A percentile compares a stretch with the other conserved stretches of the same genome.
These are phyloP conservation scores for Irineochytrium annulatum DNA, from an alignment of 192 early-diverging fungal genomes.

Conservation along the genomic window DNA sequence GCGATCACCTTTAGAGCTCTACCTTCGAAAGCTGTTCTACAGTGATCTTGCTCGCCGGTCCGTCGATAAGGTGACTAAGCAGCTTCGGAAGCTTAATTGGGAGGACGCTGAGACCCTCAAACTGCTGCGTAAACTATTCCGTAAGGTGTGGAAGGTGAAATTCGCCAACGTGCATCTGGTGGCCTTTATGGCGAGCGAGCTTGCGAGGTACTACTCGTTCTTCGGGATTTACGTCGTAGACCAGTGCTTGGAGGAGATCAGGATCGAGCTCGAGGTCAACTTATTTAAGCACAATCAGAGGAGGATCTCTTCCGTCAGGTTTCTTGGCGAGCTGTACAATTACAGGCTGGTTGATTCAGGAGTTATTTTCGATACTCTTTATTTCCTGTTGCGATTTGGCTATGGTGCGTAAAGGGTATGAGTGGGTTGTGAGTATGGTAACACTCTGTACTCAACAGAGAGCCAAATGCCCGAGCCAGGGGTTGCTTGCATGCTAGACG, in stretches of 20 bases:
- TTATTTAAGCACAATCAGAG: constrained; percentile 91
- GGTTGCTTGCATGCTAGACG: constrained; percentile 64
- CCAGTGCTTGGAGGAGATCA: constrained; percentile 75
- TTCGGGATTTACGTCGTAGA: constrained; percentile 91
- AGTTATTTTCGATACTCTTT: constrained; percentile 80
- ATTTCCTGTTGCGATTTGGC: constrained; percentile 76
- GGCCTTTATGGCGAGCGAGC: constrained; percentile 73
- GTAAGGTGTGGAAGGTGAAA: constrained; percentile 92
- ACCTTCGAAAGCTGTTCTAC: constrained; percentile 85
- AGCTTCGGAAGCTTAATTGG: constrained; percentile 88
- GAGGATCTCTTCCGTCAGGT: constrained; percentile 74
- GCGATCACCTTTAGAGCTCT: constrained; percentile 79
- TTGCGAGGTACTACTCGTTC: constrained; percentile 76
- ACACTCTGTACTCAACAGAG: constrained; percentile 24
- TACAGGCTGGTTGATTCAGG: constrained; percentile 78
- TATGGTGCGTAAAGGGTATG: constrained; percentile 54
- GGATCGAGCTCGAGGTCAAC: constrained; percentile 86
- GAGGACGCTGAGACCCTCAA: constrained; percentile 47
- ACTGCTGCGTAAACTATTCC: constrained; percentile 72
- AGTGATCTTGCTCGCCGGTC: constrained; percentile 71
- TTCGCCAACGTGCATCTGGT: constrained; percentile 79
- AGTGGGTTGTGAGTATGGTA: not conserved
- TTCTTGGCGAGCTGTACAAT: constrained; percentile 88
- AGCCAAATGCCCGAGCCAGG: constrained; percentile 48
- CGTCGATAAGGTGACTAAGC: constrained; percentile 59